Evolutionary conservation across 2,329 filamentous ascomycete species (phyloP), one percentile per base, ranked within the genome.

Genomic region (Dendryphion nanum): DNA sequence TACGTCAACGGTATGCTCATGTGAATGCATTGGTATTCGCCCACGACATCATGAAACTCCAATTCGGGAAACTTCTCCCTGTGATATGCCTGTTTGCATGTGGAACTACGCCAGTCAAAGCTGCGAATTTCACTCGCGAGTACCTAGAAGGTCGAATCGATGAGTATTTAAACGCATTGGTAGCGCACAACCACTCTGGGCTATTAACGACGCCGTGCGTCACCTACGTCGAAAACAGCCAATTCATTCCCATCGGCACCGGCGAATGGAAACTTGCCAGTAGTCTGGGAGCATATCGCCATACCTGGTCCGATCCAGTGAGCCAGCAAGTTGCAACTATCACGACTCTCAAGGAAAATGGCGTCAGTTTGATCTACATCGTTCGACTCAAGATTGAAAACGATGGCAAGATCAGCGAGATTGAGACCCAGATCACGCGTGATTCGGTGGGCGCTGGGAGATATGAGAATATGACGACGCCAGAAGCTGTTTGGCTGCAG

Each of bases 391-490:
- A 33, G 18, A 13, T 32, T 6, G 18, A 23, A 4, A 12, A 29
- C 6, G 26, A 43, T 19, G 26, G 33, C n/a, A 35, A 30, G 6
- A 38, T 44, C 24, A 41, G 16, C 17, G 41, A 44, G 24, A 44
- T 44, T 17, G 38, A 44, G 26, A 41, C 38, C 2, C 41, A 44
- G 15, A 44, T 44, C 18, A 44, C 41, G 12, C 41, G 41, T 23
- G 41, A 44, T 20, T 12, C 21, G 4, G 29, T 18, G 12, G 41
- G 41, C 12, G 37, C 38, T 7, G 33, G 12, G 5, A 37, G 32
- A 15, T 44, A 44, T 28, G 38, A 44, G 18, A 41, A 41, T 6
- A 44, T 44, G 41, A 34, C 18, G 10, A 5, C 16, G 18, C 41
- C 41, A 12, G 41, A 44, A 35, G 18, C 28, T 13, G 38, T 41